Percentiles rank a stretch among this genome's conserved stretches.
These are phyloP conservation scores for Trichoderma guizhouense DNA, from an alignment of 2,329 filamentous ascomycete genomes.

Conservation along the genomic window DNA sequence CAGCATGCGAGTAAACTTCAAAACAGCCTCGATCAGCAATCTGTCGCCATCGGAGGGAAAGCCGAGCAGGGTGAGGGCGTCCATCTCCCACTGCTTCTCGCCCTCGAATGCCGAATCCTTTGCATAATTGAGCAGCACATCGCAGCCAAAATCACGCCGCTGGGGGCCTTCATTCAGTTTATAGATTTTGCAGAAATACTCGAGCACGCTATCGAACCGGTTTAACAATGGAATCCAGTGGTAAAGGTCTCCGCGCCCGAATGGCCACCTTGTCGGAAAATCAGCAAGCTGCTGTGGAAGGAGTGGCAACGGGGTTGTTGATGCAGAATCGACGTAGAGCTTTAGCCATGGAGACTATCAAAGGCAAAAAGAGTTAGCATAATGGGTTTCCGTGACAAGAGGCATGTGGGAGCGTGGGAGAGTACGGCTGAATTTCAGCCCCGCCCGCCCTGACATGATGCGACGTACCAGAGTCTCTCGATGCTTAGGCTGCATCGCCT, in stretches of 20 bases:
- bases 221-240: constrained; percentile 97
- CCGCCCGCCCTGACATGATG: neutral
- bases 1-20: constrained; percentile 82
- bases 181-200: constrained; percentile 77
- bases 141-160: constrained; percentile 66
- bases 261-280: constrained; percentile 90
- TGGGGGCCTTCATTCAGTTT: constrained; percentile 78
- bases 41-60: constrained; percentile 75
- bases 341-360: constrained; percentile 80
- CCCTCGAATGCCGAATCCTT: constrained; percentile 50
- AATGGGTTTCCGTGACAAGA: neutral
- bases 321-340: constrained; percentile 71
- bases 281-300: constrained; percentile 72
- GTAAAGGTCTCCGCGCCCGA: constrained; percentile 91
- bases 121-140: constrained; percentile 59
- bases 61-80: constrained; percentile 55
- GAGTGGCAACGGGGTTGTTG: constrained; percentile 66
- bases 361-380: constrained; percentile 4
- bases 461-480: constrained; percentile 60
- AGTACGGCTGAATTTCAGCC: neutral
- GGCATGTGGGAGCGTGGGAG: neutral
- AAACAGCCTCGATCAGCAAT: constrained; percentile 71
- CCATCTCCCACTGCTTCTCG: constrained; percentile 42
- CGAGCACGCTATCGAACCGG: constrained; percentile 85
- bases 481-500: constrained; percentile 64